Evolutionary conservation across 192 early-diverging fungal species (phyloP), one percentile per base, ranked within the genome.

Genomic region (Umbelopsis vinacea): DNA sequence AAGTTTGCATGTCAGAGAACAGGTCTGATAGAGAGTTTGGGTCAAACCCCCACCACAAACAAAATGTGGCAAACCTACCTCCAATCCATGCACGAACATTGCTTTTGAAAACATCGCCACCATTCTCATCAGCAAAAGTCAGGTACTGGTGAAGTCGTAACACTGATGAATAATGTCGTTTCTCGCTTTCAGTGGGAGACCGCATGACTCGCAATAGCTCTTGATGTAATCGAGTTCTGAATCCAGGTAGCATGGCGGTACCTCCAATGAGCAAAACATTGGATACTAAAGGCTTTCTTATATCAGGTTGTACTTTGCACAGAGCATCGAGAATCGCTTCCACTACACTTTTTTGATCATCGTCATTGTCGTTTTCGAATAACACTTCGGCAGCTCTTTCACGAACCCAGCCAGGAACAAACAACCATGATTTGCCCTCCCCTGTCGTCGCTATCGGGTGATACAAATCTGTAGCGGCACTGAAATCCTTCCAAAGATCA

Each of bases 1-100:
- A 3, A 29, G 29, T 2, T 1, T 29, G 29, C 26, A 37, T 40
- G 35, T 29, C 37, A 15, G n/a, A 17, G 26, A 66, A 48, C 54
- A 48, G 26, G 71, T 53, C 22, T 24, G 52, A 40, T 37, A 29
- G 29, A 29, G 29, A 29, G 3, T 29, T 29, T 29, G 29, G 29
- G 1, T 29, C 29, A 29, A 29, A 29, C 29, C 29, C 1, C 3
- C 29, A 29, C 29, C n/a, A n/a, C n/a, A 68, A 52, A 67, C 23
- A 9, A 71, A 47, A 21, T 26, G 33, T 45, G 40, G 45, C 67
- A 7, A 50, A 63, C 52, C 75, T 73, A 77, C 85, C 89, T 17
- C 95, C 95, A 71, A 94, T 87, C 95, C 95, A 97, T 9, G 86
- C 78, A 1, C 91, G 82, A n/a, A 88, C 83, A 66, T 92, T 91